phyloP scores from a whole-genome alignment of 1,284 basidiomycete species.

The Meripilus lineatus region DNA sequence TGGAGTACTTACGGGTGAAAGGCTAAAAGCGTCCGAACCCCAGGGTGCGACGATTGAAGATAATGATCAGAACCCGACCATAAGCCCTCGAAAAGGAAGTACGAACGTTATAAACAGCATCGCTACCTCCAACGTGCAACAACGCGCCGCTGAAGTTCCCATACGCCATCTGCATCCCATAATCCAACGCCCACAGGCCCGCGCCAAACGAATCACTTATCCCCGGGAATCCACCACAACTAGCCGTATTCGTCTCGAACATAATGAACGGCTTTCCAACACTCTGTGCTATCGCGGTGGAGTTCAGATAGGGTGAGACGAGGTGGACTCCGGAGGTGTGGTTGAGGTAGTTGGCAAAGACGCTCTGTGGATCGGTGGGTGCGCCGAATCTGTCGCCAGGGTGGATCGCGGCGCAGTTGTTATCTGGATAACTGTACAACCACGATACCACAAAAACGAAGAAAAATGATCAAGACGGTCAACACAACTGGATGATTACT shows the following conservation, averaged over 20 bases:
- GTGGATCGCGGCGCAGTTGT: constrained; percentile 58
- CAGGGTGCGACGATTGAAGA: no score
- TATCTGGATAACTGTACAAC: constrained; percentile 36
- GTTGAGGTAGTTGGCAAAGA: constrained; percentile 51
- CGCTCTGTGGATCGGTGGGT: constrained; percentile 39
- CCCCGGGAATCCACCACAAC: constrained; percentile 52
- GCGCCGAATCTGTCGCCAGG: constrained; percentile 23
- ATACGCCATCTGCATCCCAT: constrained; percentile 33
- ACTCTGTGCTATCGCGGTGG: constrained; percentile 38
- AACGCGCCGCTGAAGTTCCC: constrained; percentile 33
- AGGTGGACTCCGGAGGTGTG: constrained; percentile 46
- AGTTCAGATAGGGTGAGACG: constrained; percentile 45
- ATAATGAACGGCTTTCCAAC: constrained; percentile 42
- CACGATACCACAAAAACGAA: background rate
- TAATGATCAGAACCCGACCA: no score
- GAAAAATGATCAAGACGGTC: background rate
- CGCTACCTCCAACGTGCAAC: constrained; percentile 37
- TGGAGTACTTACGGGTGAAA: constrained; percentile 15
- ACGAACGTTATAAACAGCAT: constrained; percentile 32
- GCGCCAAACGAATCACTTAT: constrained; percentile 57
- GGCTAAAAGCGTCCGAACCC: constrained; percentile 27
- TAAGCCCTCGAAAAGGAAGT: no score
- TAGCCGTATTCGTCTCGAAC: constrained; percentile 53
- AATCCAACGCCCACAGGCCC: constrained; percentile 67
- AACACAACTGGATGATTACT: constrained; percentile 2